These are phyloP conservation scores for Aspergillus fijiensis DNA, from an alignment of 2,329 filamentous ascomycete species.

Conservation along the genomic window DNA sequence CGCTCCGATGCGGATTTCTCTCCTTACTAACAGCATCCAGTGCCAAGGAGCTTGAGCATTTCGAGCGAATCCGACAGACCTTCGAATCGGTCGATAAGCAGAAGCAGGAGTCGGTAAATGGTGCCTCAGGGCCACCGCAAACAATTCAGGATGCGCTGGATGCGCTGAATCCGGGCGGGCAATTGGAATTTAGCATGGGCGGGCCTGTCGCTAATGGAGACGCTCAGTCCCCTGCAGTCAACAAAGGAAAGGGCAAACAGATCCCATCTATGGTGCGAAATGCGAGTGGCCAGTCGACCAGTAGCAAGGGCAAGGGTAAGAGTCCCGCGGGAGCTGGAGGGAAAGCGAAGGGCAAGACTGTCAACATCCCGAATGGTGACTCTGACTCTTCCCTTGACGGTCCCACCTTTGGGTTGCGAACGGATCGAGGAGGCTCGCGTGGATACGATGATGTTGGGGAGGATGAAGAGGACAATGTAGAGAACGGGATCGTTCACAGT, in stretches of 20 bases:
- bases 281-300: conserved; percentile 31
- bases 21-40: conserved; percentile 48
- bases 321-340: conserved; percentile 16
- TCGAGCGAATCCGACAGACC: conserved; percentile 74
- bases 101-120: conserved; percentile 34
- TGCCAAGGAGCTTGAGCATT: conserved; percentile 86
- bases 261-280: conserved; percentile 28
- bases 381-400: conserved; percentile 35
- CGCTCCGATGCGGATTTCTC: background rate
- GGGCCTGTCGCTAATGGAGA: conserved; percentile 31
- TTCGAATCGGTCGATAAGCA: conserved; percentile 67
- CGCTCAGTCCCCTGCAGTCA: conserved; percentile 18
- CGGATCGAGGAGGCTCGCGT: background rate
- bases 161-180: conserved; percentile 30
- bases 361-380: conserved; percentile 34
- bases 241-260: conserved; percentile 36
- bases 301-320: conserved; percentile 29
- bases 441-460: conserved; percentile 24
- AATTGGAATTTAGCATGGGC: conserved; percentile 19
- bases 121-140: conserved; percentile 22
- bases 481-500: conserved; percentile 22
- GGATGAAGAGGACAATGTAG: conserved; percentile 26
- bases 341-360: conserved; percentile 41
- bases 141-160: conserved; percentile 42
- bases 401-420: conserved; percentile 1